Conservation (phyloP, 106 monocot genomes). For the Dendrobium chrysotoxum region DNA sequence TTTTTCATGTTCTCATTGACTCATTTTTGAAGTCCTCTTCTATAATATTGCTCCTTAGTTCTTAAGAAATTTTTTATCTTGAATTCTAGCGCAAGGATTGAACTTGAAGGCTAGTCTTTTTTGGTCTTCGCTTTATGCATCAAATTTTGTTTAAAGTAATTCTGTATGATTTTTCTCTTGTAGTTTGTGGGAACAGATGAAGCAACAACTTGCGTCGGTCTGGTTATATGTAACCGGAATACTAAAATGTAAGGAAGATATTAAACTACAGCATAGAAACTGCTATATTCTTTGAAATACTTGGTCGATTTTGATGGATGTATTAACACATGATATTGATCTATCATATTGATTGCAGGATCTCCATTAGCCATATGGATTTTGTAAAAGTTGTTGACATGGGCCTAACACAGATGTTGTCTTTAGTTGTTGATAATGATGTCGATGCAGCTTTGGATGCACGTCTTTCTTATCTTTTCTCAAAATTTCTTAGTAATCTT, state of each 20-base stretch:
- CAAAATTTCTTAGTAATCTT: neutral
- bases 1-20: neutral
- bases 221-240: conserved; percentile 66
- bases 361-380: conserved; percentile 79
- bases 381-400: conserved; percentile 42
- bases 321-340: no score
- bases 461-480: conserved; percentile 13
- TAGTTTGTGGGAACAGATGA: conserved; percentile 91
- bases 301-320: neutral
- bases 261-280: neutral
- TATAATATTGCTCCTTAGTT: neutral
- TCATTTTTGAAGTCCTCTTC: neutral
- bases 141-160: neutral
- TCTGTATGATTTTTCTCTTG: neutral
- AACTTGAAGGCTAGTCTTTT: neutral
- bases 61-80: neutral
- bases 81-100: neutral
- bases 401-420: conserved; percentile 70
- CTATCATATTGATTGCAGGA: no score
- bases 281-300: conserved; percentile 11
- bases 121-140: neutral
- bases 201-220: conserved; percentile 85
- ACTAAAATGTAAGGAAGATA: conserved; percentile 65
- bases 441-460: conserved; percentile 52
- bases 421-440: conserved; percentile 34